Conservation (phyloP, 2,329 filamentous ascomycete species). For the Aspergillus tamarii region DNA sequence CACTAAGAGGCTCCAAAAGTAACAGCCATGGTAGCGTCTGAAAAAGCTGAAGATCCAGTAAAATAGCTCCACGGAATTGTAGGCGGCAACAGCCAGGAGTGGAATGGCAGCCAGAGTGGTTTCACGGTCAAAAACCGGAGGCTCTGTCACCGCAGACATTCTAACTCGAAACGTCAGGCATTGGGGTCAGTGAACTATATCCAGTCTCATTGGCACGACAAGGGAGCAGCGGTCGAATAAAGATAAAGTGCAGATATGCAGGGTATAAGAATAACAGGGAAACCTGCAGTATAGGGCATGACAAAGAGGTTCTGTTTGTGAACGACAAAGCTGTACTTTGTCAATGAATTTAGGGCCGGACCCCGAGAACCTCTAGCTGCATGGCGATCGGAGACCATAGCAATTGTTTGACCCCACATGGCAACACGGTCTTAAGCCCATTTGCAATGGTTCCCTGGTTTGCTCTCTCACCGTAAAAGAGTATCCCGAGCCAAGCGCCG, state of each 20-base stretch:
- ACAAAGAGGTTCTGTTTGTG: neutral
- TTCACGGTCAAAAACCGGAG: neutral
- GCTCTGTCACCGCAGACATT: neutral
- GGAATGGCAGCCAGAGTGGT: neutral
- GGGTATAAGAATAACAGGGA: neutral
- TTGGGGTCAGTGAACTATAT: neutral
- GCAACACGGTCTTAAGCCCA: neutral
- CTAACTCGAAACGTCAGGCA: neutral
- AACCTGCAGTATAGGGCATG: neutral
- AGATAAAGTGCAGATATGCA: neutral
- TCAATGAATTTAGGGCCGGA: neutral
- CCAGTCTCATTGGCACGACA: no score
- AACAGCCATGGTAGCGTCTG: constrained; percentile 44
- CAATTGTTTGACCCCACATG: neutral
- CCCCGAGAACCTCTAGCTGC: neutral
- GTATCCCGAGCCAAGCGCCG: neutral
- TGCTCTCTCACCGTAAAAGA: neutral
- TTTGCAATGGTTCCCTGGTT: neutral
- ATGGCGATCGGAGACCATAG: neutral
- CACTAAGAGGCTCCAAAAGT: constrained; percentile 51
- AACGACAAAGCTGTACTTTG: neutral
- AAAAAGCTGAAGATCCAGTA: constrained; percentile 49
- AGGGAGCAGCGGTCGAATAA: neutral
- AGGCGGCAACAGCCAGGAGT: constrained; percentile 24
- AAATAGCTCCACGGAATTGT: constrained; percentile 49